Evolutionary conservation across 179 eudicot genomes (phyloP).

Genomic region (Patellifolia procumbens): DNA sequence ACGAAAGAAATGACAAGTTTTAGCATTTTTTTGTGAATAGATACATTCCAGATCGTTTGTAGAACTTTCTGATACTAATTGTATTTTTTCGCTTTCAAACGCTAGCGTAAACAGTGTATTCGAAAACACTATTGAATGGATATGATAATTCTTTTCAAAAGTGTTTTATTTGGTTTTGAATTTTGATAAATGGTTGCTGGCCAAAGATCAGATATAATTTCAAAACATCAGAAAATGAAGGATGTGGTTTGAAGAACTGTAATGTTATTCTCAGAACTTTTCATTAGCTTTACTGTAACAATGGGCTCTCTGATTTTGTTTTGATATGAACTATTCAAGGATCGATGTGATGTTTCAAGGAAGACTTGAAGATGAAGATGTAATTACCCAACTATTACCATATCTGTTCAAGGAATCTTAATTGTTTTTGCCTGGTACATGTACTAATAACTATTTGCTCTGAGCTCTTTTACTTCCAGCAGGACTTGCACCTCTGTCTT

Average conservation of each 20-base stretch:
- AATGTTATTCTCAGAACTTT: not conserved
- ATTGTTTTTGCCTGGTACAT: not conserved
- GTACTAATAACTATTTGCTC: not conserved
- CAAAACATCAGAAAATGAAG: not conserved
- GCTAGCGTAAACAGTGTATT: not conserved
- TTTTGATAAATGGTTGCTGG: not conserved
- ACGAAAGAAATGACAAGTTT: no score
- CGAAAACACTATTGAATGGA: not conserved
- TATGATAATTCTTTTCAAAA: no score
- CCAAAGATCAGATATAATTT: not conserved
- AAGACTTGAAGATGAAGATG: slow-evolving; percentile 5
- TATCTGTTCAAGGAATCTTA: slow-evolving; percentile 5
- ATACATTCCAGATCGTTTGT: not conserved
- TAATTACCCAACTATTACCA: not conserved
- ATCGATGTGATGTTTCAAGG: slow-evolving; percentile 15
- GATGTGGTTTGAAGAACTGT: not conserved
- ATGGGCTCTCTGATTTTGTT: slow-evolving; percentile 1
- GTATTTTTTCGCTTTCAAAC: not conserved
- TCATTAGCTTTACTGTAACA: not conserved
- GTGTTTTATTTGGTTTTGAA: no score
- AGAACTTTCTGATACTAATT: not conserved
- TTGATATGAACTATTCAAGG: not conserved
- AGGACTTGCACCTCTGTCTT: slow-evolving; percentile 1
- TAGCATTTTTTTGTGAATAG: not conserved
- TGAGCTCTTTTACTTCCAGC: slow-evolving; percentile 2